phyloP scores from a whole-genome alignment of 352 stramenopile genomes.

The Globisporangium megalacanthum region DNA sequence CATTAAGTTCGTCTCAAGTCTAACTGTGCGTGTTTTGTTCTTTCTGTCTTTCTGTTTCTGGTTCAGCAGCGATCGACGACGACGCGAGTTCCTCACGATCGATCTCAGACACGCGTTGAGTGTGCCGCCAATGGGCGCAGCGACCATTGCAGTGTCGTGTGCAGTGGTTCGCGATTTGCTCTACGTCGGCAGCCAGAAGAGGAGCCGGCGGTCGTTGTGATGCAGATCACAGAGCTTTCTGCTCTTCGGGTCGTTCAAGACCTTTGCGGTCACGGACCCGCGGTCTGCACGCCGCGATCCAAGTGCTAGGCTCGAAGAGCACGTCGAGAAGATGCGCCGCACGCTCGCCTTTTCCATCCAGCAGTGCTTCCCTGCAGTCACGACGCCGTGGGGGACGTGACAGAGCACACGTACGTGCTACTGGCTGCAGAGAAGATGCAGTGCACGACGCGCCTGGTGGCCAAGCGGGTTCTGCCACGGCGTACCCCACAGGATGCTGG shows the following conservation, averaged over 20 bases:
- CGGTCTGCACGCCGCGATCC: constrained; percentile 85
- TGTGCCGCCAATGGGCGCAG: constrained; percentile 42
- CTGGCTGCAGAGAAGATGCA: constrained; percentile 66
- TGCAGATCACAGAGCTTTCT: constrained; percentile 90
- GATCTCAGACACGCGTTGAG: constrained; percentile 91
- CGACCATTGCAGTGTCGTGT: constrained; percentile 65
- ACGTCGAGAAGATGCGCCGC: constrained; percentile 67
- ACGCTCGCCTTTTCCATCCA: constrained; percentile 88
- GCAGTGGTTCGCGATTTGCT: constrained; percentile 68
- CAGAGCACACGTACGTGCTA: constrained; percentile 20
- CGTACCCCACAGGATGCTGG: too few species aligned
- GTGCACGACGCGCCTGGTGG: constrained; percentile 76
- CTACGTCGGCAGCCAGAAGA: constrained; percentile 21
- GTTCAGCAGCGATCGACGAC: constrained; percentile 79
- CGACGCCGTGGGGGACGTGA: not conserved
- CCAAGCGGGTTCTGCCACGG: constrained; percentile 89
- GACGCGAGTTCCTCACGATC: constrained; percentile 96
- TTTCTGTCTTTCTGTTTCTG: not conserved
- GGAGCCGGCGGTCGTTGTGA: constrained; percentile 81
- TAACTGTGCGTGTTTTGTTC: not conserved
- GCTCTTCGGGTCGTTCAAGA: constrained; percentile 94
- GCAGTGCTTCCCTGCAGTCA: not conserved
- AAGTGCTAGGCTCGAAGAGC: constrained; percentile 58
- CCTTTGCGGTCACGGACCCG: constrained; percentile 84
- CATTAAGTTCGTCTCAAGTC: not conserved